Base-by-base conservation (phyloP, 352 stramenopile species). In the Pythium phragmitis region DNA sequence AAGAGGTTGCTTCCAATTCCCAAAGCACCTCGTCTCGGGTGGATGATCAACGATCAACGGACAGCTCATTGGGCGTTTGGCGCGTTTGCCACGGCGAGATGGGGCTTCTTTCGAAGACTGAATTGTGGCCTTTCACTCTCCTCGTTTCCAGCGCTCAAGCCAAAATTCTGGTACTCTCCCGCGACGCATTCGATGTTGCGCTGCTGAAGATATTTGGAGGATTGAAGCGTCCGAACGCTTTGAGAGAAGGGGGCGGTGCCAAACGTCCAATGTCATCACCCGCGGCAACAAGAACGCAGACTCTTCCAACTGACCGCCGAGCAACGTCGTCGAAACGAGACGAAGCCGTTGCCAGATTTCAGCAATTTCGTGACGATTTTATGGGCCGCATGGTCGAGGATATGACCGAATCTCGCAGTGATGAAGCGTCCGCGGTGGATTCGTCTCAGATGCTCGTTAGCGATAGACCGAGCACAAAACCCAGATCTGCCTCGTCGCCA, bases 241-340 rank as follows among this genome's bases (percentile, higher is more conserved):
- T 3, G 17, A 57, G 50, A 59, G 19, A 61, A 5, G 41, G 70
- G 14, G 51, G 69, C 17, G 53, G 67, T 21, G 57, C 67, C 23
- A 72, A 77, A 54, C 65, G 70, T 5, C 72, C 72, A 4, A 68
- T 69, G 12, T 85, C 77, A 2, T 83, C 77, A 5, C 70, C 80
- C 48, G 66, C 60, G 14, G 33, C 34, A 14, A 47, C 56, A 11
- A 56, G 42, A 65, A 3, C 48, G 1, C 49, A 34, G 12, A 13
- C 43, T 50, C 39, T 28, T 49, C 1, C 28, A 19, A 33, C 9
- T 45, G 5, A 30, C 26, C 37, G 36, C 14, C 34, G 14, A 21
- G 21, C 39, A 7, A 23, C 47, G 3, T 47, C 63, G 16, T 46
- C 34, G 7, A 19, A 33, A n/a, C 42, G 48, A 48, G 52, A 69